Evolutionary conservation across 2,329 filamentous ascomycete genomes (phyloP).

Genomic region (Fusarium ramigenum): DNA sequence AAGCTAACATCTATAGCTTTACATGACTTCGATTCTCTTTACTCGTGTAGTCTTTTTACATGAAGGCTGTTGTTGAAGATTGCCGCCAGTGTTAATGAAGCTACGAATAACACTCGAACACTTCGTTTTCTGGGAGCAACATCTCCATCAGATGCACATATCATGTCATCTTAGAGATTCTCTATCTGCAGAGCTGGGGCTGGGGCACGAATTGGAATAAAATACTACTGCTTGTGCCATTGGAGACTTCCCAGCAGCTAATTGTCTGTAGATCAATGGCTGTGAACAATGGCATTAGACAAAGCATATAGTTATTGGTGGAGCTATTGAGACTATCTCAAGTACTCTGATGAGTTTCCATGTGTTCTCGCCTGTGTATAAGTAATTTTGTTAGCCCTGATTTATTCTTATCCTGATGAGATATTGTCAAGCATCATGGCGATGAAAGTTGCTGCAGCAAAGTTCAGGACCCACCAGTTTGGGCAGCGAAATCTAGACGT

Average conservation of each 20-base stretch:
- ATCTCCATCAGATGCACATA: not conserved
- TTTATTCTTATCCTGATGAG: too few species aligned
- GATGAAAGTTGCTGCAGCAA: too few species aligned
- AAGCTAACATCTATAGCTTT: accelerated
- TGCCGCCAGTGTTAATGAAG: not conserved
- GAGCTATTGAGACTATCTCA: accelerated
- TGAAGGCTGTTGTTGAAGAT: not conserved
- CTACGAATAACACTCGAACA: not conserved
- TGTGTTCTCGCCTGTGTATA: accelerated
- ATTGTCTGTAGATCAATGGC: too few species aligned
- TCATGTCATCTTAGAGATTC: not conserved
- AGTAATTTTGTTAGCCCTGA: accelerated
- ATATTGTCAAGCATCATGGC: not conserved
- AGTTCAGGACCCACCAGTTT: too few species aligned
- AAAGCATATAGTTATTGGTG: not conserved
- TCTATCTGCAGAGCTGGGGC: accelerated
- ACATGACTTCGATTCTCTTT: accelerated
- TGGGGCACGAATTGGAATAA: accelerated
- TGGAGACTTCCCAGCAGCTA: not conserved
- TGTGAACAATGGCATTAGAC: not conserved
- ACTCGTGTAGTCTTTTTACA: accelerated
- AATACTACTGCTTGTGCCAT: not conserved
- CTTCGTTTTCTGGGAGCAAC: not conserved
- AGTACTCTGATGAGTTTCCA: accelerated
- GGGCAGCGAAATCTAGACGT: too few species aligned